These are phyloP conservation scores for Sergeia podlipaevii DNA, from an alignment of 208 protist species.

Conservation along the genomic window DNA sequence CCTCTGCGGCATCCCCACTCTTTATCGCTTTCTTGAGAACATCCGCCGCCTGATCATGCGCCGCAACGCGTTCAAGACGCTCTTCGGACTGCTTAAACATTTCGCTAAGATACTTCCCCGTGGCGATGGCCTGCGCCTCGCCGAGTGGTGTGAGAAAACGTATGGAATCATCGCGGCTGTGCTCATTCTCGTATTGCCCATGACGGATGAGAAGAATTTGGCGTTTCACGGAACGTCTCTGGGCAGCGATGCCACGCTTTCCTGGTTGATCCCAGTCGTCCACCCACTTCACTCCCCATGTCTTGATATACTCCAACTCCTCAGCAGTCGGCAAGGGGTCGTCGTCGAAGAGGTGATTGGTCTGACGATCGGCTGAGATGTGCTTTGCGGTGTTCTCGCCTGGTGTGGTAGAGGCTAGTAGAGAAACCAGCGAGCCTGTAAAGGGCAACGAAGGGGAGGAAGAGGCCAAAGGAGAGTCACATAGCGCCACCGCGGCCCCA, in stretches of 20 bases:
- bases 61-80: no score
- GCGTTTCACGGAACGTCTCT: constrained; percentile 13
- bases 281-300: constrained; percentile 57
- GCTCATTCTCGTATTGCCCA: constrained; percentile 74
- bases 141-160: constrained; percentile 51
- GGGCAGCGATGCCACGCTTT: constrained; percentile 7
- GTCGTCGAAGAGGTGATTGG: constrained; percentile 19
- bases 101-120: constrained; percentile 48
- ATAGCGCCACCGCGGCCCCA: constrained; percentile 18
- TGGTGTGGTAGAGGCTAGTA: background rate
- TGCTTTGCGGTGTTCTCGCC: background rate
- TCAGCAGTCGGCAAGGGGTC: constrained; percentile 20
- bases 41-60: no score
- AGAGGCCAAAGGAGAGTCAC: no score
- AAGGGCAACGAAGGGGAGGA: no score
- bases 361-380: constrained; percentile 26
- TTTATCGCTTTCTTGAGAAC: background rate
- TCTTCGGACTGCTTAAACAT: constrained; percentile 25
- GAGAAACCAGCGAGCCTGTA: background rate
- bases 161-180: constrained; percentile 25
- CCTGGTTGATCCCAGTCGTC: constrained; percentile 62
- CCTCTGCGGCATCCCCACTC: constrained; percentile 1
- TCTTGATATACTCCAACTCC: constrained; percentile 42
- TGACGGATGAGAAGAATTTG: constrained; percentile 82
- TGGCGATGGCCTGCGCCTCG: constrained; percentile 46